These are phyloP conservation scores for Arxiozyma telluris DNA, from an alignment of 1,139 yeast species.

Conservation along the genomic window DNA sequence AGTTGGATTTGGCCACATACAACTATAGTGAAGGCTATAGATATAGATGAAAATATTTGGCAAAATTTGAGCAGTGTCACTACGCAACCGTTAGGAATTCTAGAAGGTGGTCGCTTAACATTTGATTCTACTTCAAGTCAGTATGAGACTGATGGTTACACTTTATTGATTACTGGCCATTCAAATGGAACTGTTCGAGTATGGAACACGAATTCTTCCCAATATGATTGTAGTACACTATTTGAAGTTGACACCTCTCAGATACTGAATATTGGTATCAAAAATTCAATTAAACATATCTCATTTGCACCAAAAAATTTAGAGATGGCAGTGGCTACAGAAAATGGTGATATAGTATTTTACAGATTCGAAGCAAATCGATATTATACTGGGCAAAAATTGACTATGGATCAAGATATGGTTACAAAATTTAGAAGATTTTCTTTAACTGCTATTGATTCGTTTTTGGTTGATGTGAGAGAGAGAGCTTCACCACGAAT, in stretches of 20 bases:
- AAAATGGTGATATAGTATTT: conserved; percentile 70
- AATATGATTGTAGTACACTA: conserved; percentile 50
- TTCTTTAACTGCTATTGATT: conserved; percentile 21
- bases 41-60: conserved; percentile 58
- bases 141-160: conserved; percentile 9
- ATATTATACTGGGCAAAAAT: conserved; percentile 29
- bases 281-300: conserved; percentile 44
- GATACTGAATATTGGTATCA: conserved; percentile 37
- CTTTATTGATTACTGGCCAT: conserved; percentile 73
- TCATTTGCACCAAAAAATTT: conserved; percentile 70
- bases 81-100: conserved; percentile 23
- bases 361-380: conserved; percentile 61
- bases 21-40: conserved; percentile 42
- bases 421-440: conserved; percentile 29
- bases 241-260: conserved; percentile 46
- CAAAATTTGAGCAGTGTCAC: conserved; percentile 47
- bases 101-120: conserved; percentile 75
- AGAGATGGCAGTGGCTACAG: conserved; percentile 56
- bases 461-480: conserved; percentile 30
- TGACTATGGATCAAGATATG: conserved; percentile 21
- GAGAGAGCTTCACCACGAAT: conserved; percentile 36
- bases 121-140: conserved; percentile 42
- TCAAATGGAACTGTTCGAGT: conserved; percentile 68
- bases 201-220: conserved; percentile 76
- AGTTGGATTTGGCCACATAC: conserved; percentile 71